These are phyloP conservation scores for Cephaloascus albidus DNA, from an alignment of 805 yeast genomes.

Conservation along the genomic window DNA sequence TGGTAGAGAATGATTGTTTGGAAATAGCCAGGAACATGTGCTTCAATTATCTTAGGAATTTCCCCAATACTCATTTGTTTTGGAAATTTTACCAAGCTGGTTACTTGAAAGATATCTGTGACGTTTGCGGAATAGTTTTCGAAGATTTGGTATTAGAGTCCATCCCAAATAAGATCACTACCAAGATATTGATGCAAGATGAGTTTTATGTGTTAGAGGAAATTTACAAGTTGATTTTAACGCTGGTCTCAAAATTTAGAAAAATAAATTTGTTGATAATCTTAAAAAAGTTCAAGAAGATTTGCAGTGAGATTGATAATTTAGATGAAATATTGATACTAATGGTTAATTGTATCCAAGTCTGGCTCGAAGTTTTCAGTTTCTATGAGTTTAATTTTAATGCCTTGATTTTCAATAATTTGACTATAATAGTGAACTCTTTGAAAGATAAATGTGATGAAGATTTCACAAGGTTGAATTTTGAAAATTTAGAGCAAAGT, in stretches of 20 bases:
- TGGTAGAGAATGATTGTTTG: constrained; percentile 9
- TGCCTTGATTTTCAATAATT: not conserved
- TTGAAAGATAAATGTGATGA: not conserved
- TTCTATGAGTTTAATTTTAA: not conserved
- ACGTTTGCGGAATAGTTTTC: not conserved
- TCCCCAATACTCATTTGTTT: not conserved
- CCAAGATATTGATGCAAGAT: not conserved
- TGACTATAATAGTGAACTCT: not conserved
- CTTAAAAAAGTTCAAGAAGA: not conserved
- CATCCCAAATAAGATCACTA: not conserved
- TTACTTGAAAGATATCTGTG: not conserved
- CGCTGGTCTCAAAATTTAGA: not conserved
- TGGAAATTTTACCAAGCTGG: not conserved
- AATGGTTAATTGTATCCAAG: not conserved
- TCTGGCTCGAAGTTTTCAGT: not conserved
- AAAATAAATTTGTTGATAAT: not conserved
- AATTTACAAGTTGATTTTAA: not conserved
- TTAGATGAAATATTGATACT: not conserved
- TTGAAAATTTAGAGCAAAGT: not conserved
- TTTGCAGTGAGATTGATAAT: not conserved
- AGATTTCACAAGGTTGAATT: not conserved
- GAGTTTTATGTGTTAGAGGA: not conserved
- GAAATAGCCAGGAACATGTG: not conserved
- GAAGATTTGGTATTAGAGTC: not conserved
- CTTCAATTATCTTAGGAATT: not conserved